phyloP scores from a whole-genome alignment of 139 green algal genomes.

The Closterium sp. region DNA sequence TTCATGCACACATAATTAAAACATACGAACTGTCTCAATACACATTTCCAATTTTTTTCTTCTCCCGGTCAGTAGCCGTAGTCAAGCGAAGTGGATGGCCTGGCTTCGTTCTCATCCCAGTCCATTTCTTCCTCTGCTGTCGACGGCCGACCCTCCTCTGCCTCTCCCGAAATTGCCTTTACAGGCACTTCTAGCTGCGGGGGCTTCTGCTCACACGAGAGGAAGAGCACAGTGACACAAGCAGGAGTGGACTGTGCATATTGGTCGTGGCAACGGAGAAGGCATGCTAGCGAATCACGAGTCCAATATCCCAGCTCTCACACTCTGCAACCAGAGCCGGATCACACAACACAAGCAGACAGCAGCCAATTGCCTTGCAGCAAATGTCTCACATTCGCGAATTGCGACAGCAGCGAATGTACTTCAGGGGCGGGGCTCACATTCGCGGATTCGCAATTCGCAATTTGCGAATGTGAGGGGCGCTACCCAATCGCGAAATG shows the following conservation, averaged over 20 bases:
- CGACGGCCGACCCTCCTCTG: neutral
- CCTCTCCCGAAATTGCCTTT: constrained; percentile 1
- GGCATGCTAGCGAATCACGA: neutral
- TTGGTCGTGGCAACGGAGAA: neutral
- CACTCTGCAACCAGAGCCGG: neutral
- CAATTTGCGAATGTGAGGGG: neutral
- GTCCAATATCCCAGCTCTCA: neutral
- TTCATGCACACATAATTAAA: too few species aligned
- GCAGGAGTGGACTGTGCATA: neutral
- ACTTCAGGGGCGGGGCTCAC: too few species aligned
- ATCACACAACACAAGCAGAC: neutral
- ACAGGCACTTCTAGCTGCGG: constrained; percentile 17
- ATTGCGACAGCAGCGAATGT: neutral
- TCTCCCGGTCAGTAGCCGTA: neutral
- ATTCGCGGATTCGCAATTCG: neutral
- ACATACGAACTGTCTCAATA: too few species aligned
- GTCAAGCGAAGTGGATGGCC: constrained; percentile 17
- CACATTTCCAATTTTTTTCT: too few species aligned
- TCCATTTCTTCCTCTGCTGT: constrained; percentile 29
- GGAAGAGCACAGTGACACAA: neutral
- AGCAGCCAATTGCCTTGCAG: neutral
- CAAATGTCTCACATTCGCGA: neutral
- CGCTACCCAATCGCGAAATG: neutral
- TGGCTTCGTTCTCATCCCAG: constrained; percentile 41
- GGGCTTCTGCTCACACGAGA: neutral